Evolutionary conservation across 495 filamentous ascomycete species (phyloP).

Genomic region (Durotheca rogersii): DNA sequence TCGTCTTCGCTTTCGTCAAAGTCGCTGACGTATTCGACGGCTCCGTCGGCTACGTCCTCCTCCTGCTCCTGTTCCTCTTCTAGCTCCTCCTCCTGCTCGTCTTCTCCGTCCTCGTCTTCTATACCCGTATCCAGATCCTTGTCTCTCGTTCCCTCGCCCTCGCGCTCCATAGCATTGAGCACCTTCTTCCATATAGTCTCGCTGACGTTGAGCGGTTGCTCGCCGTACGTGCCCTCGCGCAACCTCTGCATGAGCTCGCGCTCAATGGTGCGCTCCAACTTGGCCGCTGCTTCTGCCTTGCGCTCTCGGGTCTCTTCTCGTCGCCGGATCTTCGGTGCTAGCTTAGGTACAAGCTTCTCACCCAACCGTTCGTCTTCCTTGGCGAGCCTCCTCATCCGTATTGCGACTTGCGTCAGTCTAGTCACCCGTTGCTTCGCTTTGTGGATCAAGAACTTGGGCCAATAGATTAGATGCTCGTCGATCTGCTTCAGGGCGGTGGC

Average conservation of each 20-base stretch:
- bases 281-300: conserved; percentile 90
- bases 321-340: conserved; percentile 89
- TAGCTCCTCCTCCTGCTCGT: conserved; percentile 62
- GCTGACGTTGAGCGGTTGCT: conserved; percentile 90
- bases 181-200: conserved; percentile 98
- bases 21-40: conserved; percentile 79
- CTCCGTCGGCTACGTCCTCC: conserved; percentile 64
- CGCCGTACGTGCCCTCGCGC: conserved; percentile 90
- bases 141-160: conserved; percentile 80
- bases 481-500: conserved; percentile 82
- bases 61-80: conserved; percentile 70
- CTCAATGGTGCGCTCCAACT: conserved; percentile 95
- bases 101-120: conserved; percentile 77
- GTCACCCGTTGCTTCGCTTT: conserved; percentile 96
- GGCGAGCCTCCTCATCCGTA: conserved; percentile 78
- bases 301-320: conserved; percentile 88
- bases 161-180: conserved; percentile 80
- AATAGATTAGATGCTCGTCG: conserved; percentile 87
- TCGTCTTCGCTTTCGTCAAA: conserved; percentile 57
- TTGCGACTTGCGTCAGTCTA: conserved; percentile 86
- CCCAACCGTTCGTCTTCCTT: conserved; percentile 89
- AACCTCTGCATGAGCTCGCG: conserved; percentile 90
- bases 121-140: conserved; percentile 82
- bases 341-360: conserved; percentile 81
- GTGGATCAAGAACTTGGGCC: conserved; percentile 92